Percentiles rank a stretch among this genome's conserved stretches.
phyloP scores from a whole-genome alignment of 129 eudicot species.

The Deinandra increscens region DNA sequence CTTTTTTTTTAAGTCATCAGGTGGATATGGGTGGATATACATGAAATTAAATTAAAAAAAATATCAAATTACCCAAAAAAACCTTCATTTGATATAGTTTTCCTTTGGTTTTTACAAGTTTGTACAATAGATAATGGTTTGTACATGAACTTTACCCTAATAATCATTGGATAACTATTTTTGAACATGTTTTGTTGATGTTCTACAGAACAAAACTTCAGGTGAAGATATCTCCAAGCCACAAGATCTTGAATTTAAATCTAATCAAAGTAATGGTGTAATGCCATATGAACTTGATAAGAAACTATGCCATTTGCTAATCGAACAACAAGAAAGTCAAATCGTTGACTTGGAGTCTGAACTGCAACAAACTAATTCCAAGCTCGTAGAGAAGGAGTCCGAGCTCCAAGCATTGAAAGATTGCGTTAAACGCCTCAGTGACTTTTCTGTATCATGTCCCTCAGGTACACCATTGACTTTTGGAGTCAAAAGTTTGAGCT shows the following conservation, averaged over 20 bases:
- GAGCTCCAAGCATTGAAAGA: constrained; percentile 81
- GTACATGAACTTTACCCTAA: too few relatives aligned
- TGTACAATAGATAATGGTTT: too few relatives aligned
- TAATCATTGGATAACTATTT: neutral
- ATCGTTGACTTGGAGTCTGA: constrained; percentile 67
- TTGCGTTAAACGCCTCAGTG: constrained; percentile 65
- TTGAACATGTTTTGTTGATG: constrained; percentile 15
- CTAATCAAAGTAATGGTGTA: constrained; percentile 43
- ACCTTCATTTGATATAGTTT: too few relatives aligned
- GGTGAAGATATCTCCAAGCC: constrained; percentile 25
- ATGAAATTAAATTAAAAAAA: too few relatives aligned
- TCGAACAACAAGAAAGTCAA: constrained; percentile 69
- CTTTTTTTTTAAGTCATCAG: too few relatives aligned
- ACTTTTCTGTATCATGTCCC: constrained; percentile 47
- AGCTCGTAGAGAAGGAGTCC: constrained; percentile 70
- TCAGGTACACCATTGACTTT: constrained; percentile 46
- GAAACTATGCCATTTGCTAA: constrained; percentile 60
- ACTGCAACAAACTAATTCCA: constrained; percentile 50
- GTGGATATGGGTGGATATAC: too few relatives aligned
- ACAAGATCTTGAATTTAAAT: constrained; percentile 23
- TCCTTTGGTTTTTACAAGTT: too few relatives aligned
- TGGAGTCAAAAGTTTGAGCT: constrained; percentile 23
- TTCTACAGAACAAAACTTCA: constrained; percentile 37
- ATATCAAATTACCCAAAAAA: too few relatives aligned
- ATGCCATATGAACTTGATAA: constrained; percentile 57